phyloP scores from a whole-genome alignment of 169 alveolate species.

The Eimeria sp. region DNA sequence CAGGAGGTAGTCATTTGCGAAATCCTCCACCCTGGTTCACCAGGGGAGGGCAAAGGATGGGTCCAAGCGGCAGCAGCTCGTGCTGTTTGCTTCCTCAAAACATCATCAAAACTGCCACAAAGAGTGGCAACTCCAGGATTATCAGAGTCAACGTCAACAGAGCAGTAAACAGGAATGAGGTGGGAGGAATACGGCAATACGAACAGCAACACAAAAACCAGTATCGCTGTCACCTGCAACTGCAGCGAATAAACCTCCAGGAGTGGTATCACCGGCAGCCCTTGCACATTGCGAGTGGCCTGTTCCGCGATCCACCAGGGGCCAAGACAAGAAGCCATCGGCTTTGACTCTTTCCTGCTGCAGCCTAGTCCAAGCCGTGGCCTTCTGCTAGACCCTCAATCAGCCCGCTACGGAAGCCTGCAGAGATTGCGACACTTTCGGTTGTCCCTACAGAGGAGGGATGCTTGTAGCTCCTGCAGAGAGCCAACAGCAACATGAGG shows the following conservation, averaged over 20 bases:
- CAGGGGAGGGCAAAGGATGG: not conserved
- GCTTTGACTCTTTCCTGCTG: slow-evolving; percentile 15
- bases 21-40: not conserved
- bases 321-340: not conserved
- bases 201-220: not conserved
- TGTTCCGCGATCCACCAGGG: not conserved
- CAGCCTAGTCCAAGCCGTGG: slow-evolving; percentile 17
- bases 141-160: not conserved
- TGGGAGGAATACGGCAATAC: not conserved
- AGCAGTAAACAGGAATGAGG: not conserved
- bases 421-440: not conserved
- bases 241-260: not conserved
- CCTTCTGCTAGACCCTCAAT: not conserved
- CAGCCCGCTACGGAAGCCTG: not conserved
- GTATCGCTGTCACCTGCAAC: not conserved
- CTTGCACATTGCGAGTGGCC: not conserved
- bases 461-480: slow-evolving; percentile 18
- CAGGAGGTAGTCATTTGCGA: not conserved
- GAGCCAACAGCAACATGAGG: slow-evolving; percentile 20
- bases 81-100: not conserved
- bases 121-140: not conserved
- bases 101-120: not conserved
- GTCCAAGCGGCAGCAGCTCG: not conserved
- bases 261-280: not conserved
- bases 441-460: slow-evolving; percentile 38